Evolutionary conservation across 371 early-diverging fungal species (phyloP), one percentile per base, ranked within the genome.

Genomic region (Mortierella polycephala): DNA sequence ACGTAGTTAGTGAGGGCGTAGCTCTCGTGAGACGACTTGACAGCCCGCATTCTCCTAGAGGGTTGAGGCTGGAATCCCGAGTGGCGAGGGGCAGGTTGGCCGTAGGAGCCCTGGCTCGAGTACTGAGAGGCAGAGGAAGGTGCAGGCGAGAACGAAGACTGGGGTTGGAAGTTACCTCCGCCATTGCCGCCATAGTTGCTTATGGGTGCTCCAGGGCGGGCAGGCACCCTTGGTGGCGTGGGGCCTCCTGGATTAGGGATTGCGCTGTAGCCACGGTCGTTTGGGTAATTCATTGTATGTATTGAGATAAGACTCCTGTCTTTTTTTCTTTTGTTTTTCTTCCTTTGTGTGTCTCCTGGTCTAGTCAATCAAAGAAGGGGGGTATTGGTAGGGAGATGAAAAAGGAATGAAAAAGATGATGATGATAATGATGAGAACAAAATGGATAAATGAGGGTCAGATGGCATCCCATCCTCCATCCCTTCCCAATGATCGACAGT

Each of bases 1-100:
- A 94, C 86, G 69, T 82, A 85, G 83, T 98, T 98, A 11, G 93
- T 92, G 67, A 94, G 83, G 9, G 95, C 95, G 52, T 91, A 85
- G 9, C 83, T 81, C 60, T 90, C 92, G 51, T 85, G 84, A 0
- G 94, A 87, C 37, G 90, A 89, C 67, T 84, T 89, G 56, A 45
- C 54, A 49, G 71, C 77, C 54, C 68, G 60, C 77, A 76, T 71
- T 23, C 52, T 64, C 30, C 57, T 63, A 4, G 71, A 63, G n/a
- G 76, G 71, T 37, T 67, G 67, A 12, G 65, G 69, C 41, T 56
- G 69, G 40, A 66, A 66, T 10, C 66, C 42, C 16, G 67, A 68
- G 23, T 67, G 70, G 51, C 71, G 75, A 12, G 70, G 75, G 8
- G 75, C 62, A 14, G 75, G 75, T 51, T 70, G 71, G 14, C 75